Conservation (phyloP, 2,329 filamentous ascomycete species). For the Colletotrichum lupini region DNA sequence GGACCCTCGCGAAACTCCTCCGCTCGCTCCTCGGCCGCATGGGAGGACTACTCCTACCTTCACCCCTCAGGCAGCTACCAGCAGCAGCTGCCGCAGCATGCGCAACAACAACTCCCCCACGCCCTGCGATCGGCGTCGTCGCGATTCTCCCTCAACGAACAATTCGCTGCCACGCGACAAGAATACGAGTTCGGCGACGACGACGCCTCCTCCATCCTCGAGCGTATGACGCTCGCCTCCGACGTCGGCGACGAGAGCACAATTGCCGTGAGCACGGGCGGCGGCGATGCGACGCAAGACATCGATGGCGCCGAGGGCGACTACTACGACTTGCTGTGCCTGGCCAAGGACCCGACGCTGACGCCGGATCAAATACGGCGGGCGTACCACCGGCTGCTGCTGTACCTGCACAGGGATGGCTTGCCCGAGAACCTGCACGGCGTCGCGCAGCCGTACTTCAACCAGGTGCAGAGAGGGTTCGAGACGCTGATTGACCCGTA, state of each 20-base stretch:
- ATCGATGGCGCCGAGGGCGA: conserved; percentile 42
- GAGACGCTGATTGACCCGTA: conserved; percentile 59
- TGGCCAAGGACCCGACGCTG: conserved; percentile 48
- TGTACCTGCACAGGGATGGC: conserved; percentile 55
- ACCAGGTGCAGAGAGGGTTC: conserved; percentile 55
- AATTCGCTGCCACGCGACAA: conserved; percentile 58
- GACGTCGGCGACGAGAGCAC: conserved; percentile 38
- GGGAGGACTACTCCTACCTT: conserved; percentile 34
- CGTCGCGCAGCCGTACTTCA: conserved; percentile 53
- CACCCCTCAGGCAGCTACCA: conserved; percentile 21
- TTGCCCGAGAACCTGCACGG: conserved; percentile 52
- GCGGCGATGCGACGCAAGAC: conserved; percentile 12
- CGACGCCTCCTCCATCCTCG: conserved; percentile 57
- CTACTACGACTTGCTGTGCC: conserved; percentile 58
- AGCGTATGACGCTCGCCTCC: conserved; percentile 44
- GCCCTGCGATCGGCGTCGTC: conserved; percentile 51
- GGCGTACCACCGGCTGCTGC: conserved; percentile 57
- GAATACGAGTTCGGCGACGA: conserved; percentile 61
- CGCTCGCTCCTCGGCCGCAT: conserved; percentile 39
- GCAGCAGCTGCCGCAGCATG: background rate
- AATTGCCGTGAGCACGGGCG: conserved; percentile 16
- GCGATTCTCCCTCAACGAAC: conserved; percentile 58
- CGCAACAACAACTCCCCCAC: conserved; percentile 26
- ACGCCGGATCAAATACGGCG: conserved; percentile 51
- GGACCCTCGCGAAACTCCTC: conserved; percentile 40